phyloP scores from a whole-genome alignment of 2,329 filamentous ascomycete species.

The Cordyceps militaris region DNA sequence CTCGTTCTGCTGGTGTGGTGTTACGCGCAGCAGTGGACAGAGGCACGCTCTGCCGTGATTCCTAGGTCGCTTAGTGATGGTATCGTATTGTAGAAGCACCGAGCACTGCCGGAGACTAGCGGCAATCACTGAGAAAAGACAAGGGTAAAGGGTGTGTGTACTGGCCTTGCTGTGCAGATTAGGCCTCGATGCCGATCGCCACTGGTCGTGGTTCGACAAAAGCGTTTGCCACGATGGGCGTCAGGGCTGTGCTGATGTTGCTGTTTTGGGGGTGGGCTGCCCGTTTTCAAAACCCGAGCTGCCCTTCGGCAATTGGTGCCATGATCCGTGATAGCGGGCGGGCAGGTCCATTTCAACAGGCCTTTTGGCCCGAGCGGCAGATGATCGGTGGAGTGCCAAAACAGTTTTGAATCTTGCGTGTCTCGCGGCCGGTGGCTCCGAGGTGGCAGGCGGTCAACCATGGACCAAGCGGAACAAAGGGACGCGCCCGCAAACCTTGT shows the following conservation, averaged over 20 bases:
- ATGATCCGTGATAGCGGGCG: neutral
- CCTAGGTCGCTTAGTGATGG: neutral
- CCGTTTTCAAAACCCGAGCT: neutral
- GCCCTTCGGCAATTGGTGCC: neutral
- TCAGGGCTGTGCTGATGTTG: neutral
- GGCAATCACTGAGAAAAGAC: neutral
- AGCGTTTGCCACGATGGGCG: neutral
- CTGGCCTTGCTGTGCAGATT: neutral
- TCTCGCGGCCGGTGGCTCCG: conserved; percentile 1
- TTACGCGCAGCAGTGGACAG: neutral
- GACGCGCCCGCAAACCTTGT: neutral
- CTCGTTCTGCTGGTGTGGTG: neutral
- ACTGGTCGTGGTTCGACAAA: neutral
- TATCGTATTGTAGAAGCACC: neutral
- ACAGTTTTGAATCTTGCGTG: neutral
- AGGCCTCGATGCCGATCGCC: neutral
- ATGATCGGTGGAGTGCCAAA: neutral
- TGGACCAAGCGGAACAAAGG: neutral
- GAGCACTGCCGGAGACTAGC: neutral
- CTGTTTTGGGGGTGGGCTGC: neutral
- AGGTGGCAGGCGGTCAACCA: neutral
- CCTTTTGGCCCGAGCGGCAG: neutral
- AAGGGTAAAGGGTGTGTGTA: neutral
- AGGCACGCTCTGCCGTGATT: neutral
- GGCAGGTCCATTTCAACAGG: too few species aligned